Conservation (phyloP, 2,329 filamentous ascomycete genomes). For the Dactylellina sp. region DNA sequence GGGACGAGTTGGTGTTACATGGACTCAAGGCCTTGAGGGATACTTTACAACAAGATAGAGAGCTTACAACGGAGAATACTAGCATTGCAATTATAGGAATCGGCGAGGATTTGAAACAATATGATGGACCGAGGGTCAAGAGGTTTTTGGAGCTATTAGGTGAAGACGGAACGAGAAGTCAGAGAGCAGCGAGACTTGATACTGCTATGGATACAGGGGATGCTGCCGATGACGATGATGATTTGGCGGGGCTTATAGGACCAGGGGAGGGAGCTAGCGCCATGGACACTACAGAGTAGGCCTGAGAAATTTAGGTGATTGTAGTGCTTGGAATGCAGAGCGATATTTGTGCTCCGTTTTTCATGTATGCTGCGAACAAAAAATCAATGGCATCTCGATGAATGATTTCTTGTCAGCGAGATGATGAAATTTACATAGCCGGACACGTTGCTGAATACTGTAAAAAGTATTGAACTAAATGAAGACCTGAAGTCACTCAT, state of each 20-base stretch:
- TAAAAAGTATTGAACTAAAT: no score
- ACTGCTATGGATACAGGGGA: slow-evolving; percentile 61
- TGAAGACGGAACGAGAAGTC: slow-evolving; percentile 66
- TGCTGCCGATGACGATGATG: slow-evolving; percentile 63
- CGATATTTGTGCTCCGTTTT: not conserved
- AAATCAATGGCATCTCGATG: not conserved
- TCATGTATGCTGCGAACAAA: not conserved
- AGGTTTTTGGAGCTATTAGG: slow-evolving; percentile 82
- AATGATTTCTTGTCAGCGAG: no score
- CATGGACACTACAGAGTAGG: slow-evolving; percentile 61
- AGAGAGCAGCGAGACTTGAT: slow-evolving; percentile 65
- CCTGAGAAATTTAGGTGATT: not conserved
- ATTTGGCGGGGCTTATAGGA: slow-evolving; percentile 67
- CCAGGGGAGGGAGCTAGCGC: slow-evolving; percentile 54
- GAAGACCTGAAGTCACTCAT: no score
- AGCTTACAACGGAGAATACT: slow-evolving; percentile 96
- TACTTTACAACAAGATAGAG: slow-evolving; percentile 94
- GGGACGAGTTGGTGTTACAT: slow-evolving; percentile 90
- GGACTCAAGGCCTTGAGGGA: slow-evolving; percentile 93
- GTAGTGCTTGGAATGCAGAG: not conserved
- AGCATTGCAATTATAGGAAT: slow-evolving; percentile 86
- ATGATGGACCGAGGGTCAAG: slow-evolving; percentile 87
- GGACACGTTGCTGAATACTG: no score
- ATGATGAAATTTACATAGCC: not conserved
- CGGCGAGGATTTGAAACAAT: slow-evolving; percentile 71